Conservation (phyloP, 768 basidiomycete species). For the Paxillus rubicundulus region DNA sequence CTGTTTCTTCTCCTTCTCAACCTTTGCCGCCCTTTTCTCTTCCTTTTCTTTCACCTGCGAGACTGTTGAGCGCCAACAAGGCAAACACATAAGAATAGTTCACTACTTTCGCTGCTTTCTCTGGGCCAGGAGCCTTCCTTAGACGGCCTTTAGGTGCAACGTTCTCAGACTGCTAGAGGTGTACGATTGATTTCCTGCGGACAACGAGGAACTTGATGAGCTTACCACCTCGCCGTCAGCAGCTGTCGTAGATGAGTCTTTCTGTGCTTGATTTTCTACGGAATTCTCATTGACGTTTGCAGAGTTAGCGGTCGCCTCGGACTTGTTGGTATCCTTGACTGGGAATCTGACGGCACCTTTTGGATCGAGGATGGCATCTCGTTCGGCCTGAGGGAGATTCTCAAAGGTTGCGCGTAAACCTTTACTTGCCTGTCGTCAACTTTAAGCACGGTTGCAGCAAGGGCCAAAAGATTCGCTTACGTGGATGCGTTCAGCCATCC, state of each 20-base stretch:
- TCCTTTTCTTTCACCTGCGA: slow-evolving; percentile 63
- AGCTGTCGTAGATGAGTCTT: slow-evolving; percentile 29
- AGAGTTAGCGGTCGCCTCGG: slow-evolving; percentile 5
- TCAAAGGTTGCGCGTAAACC: slow-evolving; percentile 55
- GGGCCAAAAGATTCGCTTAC: slow-evolving; percentile 35
- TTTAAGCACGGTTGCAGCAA: background rate
- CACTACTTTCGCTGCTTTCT: slow-evolving; percentile 42
- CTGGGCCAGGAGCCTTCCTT: slow-evolving; percentile 56
- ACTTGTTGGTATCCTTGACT: slow-evolving; percentile 34
- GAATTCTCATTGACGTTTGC: background rate
- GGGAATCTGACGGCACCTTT: slow-evolving; percentile 38
- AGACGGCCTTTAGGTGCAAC: slow-evolving; percentile 35
- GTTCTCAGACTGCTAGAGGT: slow-evolving; percentile 19
- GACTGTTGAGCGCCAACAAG: slow-evolving; percentile 3
- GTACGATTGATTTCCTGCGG: background rate
- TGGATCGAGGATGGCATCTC: slow-evolving; percentile 53
- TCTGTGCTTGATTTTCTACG: slow-evolving; percentile 25
- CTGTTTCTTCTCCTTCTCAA: slow-evolving; percentile 69
- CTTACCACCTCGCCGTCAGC: slow-evolving; percentile 43
- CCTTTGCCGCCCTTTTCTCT: slow-evolving; percentile 66
- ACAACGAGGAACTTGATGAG: background rate
- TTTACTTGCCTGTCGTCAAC: slow-evolving; percentile 51
- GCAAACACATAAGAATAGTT: background rate
- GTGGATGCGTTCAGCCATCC: slow-evolving; percentile 64
- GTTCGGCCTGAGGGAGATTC: slow-evolving; percentile 55